phyloP scores from a whole-genome alignment of 2,329 filamentous ascomycete genomes.

The Fusarium aywerte region DNA sequence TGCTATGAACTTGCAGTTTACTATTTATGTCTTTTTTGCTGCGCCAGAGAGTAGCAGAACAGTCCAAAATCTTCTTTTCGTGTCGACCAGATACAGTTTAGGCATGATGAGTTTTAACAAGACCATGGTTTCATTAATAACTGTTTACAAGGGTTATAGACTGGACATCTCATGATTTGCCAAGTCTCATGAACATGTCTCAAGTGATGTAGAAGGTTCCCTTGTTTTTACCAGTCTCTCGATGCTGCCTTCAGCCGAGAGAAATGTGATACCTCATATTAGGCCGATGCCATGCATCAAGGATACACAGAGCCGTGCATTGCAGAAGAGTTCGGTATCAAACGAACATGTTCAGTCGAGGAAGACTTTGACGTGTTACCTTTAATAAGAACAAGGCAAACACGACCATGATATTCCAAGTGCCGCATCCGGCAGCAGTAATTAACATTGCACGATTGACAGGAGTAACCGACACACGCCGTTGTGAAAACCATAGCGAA shows the following conservation, averaged over 20 bases:
- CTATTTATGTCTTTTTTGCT: not conserved
- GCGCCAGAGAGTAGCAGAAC: not conserved
- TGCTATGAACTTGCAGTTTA: constrained; percentile 5
- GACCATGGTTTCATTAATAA: too few relatives aligned
- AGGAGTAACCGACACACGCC: constrained; percentile 12
- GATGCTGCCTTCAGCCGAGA: not conserved
- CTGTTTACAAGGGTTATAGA: too few relatives aligned
- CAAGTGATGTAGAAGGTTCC: not conserved
- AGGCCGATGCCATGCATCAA: not conserved
- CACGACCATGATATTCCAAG: constrained; percentile 3
- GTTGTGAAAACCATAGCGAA: constrained; percentile 17
- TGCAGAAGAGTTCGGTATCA: not conserved
- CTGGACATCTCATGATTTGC: too few relatives aligned
- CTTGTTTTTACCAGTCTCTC: not conserved
- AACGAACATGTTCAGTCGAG: not conserved
- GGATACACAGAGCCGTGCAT: not conserved
- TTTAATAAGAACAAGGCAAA: not conserved
- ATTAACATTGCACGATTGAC: constrained; percentile 6
- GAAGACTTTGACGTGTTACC: not conserved
- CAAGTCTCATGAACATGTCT: not conserved
- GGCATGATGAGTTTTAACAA: not conserved
- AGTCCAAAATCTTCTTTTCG: not conserved
- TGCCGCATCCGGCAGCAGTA: constrained; percentile 25
- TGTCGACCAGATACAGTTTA: not conserved
- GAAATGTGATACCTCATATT: not conserved